Evolutionary conservation across 2,329 filamentous ascomycete genomes (phyloP).

Genomic region (Teratosphaeriaceae sp.): DNA sequence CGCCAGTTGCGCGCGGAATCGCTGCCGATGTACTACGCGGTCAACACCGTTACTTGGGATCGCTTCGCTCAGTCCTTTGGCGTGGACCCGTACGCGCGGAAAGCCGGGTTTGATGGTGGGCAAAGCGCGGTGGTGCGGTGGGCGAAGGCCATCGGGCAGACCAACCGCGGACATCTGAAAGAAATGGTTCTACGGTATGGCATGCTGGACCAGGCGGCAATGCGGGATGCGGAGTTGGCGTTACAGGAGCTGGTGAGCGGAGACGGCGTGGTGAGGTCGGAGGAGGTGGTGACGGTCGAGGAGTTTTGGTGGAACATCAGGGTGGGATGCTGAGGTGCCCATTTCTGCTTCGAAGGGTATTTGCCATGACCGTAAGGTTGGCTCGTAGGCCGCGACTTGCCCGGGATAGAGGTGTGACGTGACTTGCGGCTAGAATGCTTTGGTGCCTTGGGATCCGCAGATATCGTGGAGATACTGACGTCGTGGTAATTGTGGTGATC

Average conservation of each 20-base stretch:
- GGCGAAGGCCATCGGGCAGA: neutral
- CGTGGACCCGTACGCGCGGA: neutral
- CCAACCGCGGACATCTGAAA: neutral
- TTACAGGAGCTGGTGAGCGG: neutral
- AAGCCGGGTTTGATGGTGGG: neutral
- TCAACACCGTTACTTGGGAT: neutral
- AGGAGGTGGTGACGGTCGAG: neutral
- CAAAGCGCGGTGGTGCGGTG: neutral
- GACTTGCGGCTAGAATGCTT: too few relatives aligned
- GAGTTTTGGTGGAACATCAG: neutral
- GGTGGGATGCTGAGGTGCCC: neutral
- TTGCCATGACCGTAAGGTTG: too few relatives aligned
- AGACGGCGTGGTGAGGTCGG: neutral
- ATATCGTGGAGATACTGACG: too few relatives aligned
- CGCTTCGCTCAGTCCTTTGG: neutral
- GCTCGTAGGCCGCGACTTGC: too few relatives aligned
- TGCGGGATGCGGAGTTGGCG: neutral
- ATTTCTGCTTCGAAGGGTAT: too few relatives aligned
- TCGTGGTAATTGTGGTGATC: too few relatives aligned
- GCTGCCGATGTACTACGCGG: constrained; percentile 9
- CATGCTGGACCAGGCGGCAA: neutral
- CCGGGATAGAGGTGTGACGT: too few relatives aligned
- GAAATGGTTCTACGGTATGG: neutral
- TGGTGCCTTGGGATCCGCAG: too few relatives aligned
- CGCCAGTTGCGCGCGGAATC: constrained; percentile 12